Evolutionary conservation across 495 filamentous ascomycete species (phyloP).

Genomic region (Neurospora sp.): DNA sequence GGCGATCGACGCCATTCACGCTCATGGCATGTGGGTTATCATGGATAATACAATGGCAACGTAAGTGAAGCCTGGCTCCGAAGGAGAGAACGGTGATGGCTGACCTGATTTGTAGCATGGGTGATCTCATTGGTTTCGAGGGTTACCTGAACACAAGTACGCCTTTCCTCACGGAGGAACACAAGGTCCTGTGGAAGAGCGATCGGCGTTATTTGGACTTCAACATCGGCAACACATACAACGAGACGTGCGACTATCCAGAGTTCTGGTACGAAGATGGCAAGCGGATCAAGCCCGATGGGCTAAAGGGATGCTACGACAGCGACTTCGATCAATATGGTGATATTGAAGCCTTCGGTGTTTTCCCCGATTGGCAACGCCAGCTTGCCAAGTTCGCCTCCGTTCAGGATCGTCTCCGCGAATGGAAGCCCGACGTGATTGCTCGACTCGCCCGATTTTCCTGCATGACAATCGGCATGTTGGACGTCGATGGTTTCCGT

Average conservation of each 20-base stretch:
- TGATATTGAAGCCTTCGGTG: conserved; percentile 58
- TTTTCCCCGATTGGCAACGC: conserved; percentile 54
- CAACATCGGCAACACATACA: conserved; percentile 45
- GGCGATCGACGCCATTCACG: conserved; percentile 55
- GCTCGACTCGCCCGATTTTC: conserved; percentile 53
- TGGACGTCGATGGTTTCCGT: conserved; percentile 63
- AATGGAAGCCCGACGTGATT: conserved; percentile 54
- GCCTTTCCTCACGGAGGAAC: conserved; percentile 47
- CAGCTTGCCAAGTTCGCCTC: conserved; percentile 65
- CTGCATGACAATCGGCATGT: conserved; percentile 51
- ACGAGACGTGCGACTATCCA: conserved; percentile 52
- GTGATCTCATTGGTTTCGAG: conserved; percentile 59
- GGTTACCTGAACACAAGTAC: conserved; percentile 57
- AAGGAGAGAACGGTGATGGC: background rate
- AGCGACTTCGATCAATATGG: conserved; percentile 67
- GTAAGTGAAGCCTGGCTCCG: conserved; percentile 8
- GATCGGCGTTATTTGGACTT: conserved; percentile 55
- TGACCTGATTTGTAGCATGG: conserved; percentile 34
- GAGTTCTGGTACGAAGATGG: conserved; percentile 60
- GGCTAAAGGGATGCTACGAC: conserved; percentile 52
- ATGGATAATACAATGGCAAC: conserved; percentile 65
- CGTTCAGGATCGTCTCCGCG: conserved; percentile 65
- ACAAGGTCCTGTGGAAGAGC: conserved; percentile 50
- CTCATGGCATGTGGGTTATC: conserved; percentile 59
- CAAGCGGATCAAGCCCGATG: conserved; percentile 35